Conservation (phyloP, 345 rosid genomes). For the Toxicodendron radicans region DNA sequence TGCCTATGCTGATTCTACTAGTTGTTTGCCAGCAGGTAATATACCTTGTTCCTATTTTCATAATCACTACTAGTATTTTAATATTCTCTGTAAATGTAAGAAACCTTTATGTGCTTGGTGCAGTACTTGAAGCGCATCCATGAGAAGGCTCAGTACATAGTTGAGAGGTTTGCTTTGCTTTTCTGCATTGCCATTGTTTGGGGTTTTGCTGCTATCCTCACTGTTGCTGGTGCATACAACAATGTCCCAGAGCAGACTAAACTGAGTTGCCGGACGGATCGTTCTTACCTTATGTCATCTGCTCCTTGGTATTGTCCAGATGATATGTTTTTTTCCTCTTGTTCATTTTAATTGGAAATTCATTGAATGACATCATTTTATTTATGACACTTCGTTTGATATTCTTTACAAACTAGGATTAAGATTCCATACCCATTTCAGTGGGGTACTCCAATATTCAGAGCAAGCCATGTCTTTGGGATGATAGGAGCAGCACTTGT, state of each 20-base stretch:
- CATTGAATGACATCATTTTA: background rate
- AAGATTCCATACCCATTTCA: constrained; percentile 92
- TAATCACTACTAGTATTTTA: background rate
- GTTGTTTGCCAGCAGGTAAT: constrained; percentile 72
- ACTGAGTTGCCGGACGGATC: constrained; percentile 79
- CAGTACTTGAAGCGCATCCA: constrained; percentile 66
- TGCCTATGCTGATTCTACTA: constrained; percentile 88
- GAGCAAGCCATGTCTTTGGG: constrained; percentile 92
- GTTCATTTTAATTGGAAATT: constrained; percentile 1
- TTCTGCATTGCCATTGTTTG: constrained; percentile 75
- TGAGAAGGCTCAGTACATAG: constrained; percentile 28
- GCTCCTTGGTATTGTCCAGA: constrained; percentile 68
- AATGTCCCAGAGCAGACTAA: constrained; percentile 57
- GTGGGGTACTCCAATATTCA: constrained; percentile 96
- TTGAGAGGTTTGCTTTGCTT: constrained; percentile 89
- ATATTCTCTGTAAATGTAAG: constrained; percentile 7
- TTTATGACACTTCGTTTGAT: background rate
- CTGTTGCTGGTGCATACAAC: constrained; percentile 93
- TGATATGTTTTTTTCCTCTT: constrained; percentile 8
- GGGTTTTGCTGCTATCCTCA: constrained; percentile 93
- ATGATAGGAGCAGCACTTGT: constrained; percentile 96
- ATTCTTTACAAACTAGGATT: constrained; percentile 54
- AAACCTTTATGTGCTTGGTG: constrained; percentile 19
- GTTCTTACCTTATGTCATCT: constrained; percentile 65
- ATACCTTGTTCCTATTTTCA: background rate